These are phyloP conservation scores for Lycium ferocissimum DNA, from an alignment of 257 asterid genomes.

Conservation along the genomic window DNA sequence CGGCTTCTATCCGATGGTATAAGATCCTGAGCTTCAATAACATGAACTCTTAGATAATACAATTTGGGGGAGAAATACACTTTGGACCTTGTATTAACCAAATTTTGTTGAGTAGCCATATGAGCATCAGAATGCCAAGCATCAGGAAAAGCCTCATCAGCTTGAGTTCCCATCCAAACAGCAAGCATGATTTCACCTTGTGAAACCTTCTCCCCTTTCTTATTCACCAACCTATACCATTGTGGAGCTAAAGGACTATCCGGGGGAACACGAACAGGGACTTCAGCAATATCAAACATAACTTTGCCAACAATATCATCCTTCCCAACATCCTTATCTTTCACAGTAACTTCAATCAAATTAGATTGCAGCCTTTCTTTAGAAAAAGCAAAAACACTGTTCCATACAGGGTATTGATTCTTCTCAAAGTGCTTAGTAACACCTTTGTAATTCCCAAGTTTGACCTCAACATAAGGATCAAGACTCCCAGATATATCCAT, in stretches of 20 bases:
- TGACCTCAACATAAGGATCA: conserved; percentile 91
- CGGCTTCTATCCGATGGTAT: conserved; percentile 62
- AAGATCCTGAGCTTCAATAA: conserved; percentile 83
- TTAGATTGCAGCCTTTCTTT: conserved; percentile 77
- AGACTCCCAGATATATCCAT: conserved; percentile 84
- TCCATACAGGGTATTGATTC: conserved; percentile 77
- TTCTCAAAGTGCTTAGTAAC: conserved; percentile 75
- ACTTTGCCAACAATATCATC: conserved; percentile 87
- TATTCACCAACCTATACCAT: conserved; percentile 70
- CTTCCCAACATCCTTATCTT: conserved; percentile 76
- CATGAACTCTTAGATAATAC: conserved; percentile 76
- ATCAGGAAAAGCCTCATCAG: conserved; percentile 87
- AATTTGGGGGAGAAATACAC: conserved; percentile 79
- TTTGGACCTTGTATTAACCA: conserved; percentile 70
- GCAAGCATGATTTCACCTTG: conserved; percentile 89
- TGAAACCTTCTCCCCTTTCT: conserved; percentile 57
- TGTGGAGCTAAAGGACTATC: conserved; percentile 94
- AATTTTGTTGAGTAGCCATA: conserved; percentile 57
- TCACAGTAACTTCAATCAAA: conserved; percentile 65
- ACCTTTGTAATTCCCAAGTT: conserved; percentile 84
- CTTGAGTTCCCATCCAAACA: conserved; percentile 96
- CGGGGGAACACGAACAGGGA: conserved; percentile 75
- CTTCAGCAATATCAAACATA: conserved; percentile 66
- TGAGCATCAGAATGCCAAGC: conserved; percentile 97
- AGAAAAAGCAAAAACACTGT: conserved; percentile 72